Evolutionary conservation across 129 eudicot genomes (phyloP).

Genomic region (Gnaphalium uliginosum): DNA sequence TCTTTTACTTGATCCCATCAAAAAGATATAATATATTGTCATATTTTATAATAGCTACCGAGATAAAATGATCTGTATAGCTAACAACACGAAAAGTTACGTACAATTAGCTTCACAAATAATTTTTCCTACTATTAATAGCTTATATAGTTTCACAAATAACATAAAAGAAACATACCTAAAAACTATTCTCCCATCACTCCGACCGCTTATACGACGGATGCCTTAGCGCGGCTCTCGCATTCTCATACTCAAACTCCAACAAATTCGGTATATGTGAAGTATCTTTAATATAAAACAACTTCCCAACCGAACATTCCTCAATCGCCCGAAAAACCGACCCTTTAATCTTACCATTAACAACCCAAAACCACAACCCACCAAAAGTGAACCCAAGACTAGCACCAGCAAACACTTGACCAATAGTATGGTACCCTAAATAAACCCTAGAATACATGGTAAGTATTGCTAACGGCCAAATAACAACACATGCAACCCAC

Average conservation of each 20-base stretch:
- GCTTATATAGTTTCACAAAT: background rate
- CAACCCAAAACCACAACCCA: slow-evolving; percentile 73
- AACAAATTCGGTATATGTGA: slow-evolving; percentile 74
- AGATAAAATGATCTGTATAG: no score
- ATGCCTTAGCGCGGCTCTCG: slow-evolving; percentile 71
- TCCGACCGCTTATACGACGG: slow-evolving; percentile 61
- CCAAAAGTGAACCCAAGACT: slow-evolving; percentile 57
- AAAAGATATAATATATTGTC: no score
- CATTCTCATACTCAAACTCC: slow-evolving; percentile 88
- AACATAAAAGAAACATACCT: slow-evolving; percentile 1
- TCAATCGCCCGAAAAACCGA: slow-evolving; percentile 54
- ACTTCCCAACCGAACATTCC: slow-evolving; percentile 71
- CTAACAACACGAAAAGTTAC: no score
- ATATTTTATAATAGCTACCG: no score
- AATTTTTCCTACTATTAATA: no score
- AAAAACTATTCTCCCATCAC: slow-evolving; percentile 19
- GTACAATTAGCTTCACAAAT: no score
- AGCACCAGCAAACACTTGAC: slow-evolving; percentile 88
- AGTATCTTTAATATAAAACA: slow-evolving; percentile 76
- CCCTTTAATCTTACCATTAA: slow-evolving; percentile 43
- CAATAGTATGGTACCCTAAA: slow-evolving; percentile 84
- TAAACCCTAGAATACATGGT: slow-evolving; percentile 85
- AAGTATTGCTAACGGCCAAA: slow-evolving; percentile 70
- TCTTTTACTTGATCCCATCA: no score
- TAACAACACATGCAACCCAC: slow-evolving; percentile 39